These are phyloP conservation scores for Nakazawaea molendinolei DNA, from an alignment of 805 yeast species.

Conservation along the genomic window DNA sequence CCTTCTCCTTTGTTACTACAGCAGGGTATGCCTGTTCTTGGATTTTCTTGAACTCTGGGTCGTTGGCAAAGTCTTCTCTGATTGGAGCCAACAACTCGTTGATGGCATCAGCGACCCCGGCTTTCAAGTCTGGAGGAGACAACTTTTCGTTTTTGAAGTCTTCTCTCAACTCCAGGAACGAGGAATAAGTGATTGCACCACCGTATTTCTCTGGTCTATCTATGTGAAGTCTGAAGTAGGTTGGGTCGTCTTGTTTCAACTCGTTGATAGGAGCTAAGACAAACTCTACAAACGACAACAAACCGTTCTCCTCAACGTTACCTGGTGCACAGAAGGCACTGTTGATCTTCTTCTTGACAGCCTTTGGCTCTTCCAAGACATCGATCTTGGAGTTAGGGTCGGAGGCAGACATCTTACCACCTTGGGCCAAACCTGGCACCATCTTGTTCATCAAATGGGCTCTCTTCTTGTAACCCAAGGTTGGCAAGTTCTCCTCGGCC, in stretches of 20 bases:
- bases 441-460: constrained; percentile 98
- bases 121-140: constrained; percentile 89
- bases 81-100: constrained; percentile 79
- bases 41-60: constrained; percentile 70
- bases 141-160: constrained; percentile 71
- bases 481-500: constrained; percentile 89
- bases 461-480: constrained; percentile 90
- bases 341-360: constrained; percentile 82
- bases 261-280: constrained; percentile 85
- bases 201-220: constrained; percentile 97
- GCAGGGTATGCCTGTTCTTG: constrained; percentile 80
- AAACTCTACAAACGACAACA: constrained; percentile 76
- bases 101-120: constrained; percentile 85
- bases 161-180: constrained; percentile 60
- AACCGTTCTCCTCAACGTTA: constrained; percentile 82
- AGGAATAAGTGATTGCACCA: constrained; percentile 72
- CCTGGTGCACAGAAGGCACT: constrained; percentile 97
- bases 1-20: constrained; percentile 55
- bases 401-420: constrained; percentile 98
- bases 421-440: constrained; percentile 97
- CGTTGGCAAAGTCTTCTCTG: constrained; percentile 55
- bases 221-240: constrained; percentile 59
- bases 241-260: constrained; percentile 49
- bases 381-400: constrained; percentile 98
- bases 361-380: constrained; percentile 80